phyloP scores from a whole-genome alignment of 345 rosid genomes.

The Eutrema yunnanense region DNA sequence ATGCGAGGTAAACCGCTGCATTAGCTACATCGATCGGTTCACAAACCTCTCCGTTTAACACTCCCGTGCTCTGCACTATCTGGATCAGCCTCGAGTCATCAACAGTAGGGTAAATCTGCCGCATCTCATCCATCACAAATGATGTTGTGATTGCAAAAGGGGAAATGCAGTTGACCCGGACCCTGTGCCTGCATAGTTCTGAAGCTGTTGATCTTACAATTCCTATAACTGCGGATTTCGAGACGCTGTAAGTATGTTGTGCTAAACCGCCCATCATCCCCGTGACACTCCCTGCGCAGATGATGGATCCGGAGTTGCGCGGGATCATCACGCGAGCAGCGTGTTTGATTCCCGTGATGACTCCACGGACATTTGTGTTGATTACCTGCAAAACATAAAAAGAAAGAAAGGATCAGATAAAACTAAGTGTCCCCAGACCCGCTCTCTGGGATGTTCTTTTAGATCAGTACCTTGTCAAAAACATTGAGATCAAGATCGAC shows the following conservation, averaged over 20 bases:
- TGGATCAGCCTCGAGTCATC: slow-evolving; percentile 30
- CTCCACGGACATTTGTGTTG: slow-evolving; percentile 66
- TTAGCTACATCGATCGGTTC: slow-evolving; percentile 75
- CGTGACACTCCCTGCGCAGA: slow-evolving; percentile 68
- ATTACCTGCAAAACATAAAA: slow-evolving; percentile 33
- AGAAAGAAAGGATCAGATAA: background rate
- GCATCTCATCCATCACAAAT: slow-evolving; percentile 55
- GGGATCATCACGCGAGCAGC: slow-evolving; percentile 88
- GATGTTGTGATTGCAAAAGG: slow-evolving; percentile 72
- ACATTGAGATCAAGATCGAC: slow-evolving; percentile 57
- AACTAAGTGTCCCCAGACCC: background rate
- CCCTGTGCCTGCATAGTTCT: slow-evolving; percentile 57
- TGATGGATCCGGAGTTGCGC: slow-evolving; percentile 43
- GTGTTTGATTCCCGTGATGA: slow-evolving; percentile 66
- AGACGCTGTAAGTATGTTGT: slow-evolving; percentile 60
- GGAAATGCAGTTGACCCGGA: slow-evolving; percentile 75
- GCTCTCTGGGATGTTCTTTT: background rate
- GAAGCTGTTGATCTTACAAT: slow-evolving; percentile 60
- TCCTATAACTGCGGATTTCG: slow-evolving; percentile 57
- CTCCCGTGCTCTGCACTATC: slow-evolving; percentile 42
- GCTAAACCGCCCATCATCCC: slow-evolving; percentile 66
- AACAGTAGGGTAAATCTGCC: slow-evolving; percentile 33
- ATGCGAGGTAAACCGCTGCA: slow-evolving; percentile 76
- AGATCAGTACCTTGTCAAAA: slow-evolving; percentile 40
- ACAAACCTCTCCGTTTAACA: slow-evolving; percentile 48